These are phyloP conservation scores for Lichtheimia corymbifera DNA, from an alignment of 371 early-diverging fungal species.

Conservation along the genomic window DNA sequence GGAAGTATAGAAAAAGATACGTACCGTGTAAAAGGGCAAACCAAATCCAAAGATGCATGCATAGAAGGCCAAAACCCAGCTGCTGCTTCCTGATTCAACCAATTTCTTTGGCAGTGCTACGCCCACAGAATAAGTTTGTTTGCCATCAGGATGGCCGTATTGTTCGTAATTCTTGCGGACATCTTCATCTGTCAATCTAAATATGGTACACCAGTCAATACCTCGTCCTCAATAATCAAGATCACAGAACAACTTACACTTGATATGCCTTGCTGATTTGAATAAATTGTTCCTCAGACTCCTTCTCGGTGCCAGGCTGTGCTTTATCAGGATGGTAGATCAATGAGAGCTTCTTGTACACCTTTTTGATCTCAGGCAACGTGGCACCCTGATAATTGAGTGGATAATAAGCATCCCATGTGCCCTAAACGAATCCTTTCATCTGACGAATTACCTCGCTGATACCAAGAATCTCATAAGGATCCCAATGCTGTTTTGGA, in stretches of 20 bases:
- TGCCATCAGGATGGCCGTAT: conserved; percentile 96
- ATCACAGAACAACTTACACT: conserved; percentile 54
- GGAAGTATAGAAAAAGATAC: conserved; percentile 13
- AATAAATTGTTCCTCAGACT: conserved; percentile 66
- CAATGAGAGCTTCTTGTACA: conserved; percentile 74
- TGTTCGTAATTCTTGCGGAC: conserved; percentile 90
- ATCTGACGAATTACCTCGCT: conserved; percentile 52
- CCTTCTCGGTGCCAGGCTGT: conserved; percentile 58
- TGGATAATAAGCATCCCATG: conserved; percentile 15
- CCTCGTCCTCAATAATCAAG: background rate
- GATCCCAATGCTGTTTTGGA: conserved; percentile 83
- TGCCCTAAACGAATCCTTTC: background rate
- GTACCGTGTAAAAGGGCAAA: conserved; percentile 81
- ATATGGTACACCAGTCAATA: background rate
- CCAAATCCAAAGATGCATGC: conserved; percentile 85
- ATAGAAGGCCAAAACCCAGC: conserved; percentile 78
- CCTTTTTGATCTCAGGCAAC: conserved; percentile 67
- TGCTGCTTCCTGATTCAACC: conserved; percentile 83
- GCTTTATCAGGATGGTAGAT: conserved; percentile 89
- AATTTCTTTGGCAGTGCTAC: conserved; percentile 90
- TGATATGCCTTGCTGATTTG: conserved; percentile 89
- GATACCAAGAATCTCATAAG: conserved; percentile 88
- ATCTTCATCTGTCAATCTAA: conserved; percentile 88
- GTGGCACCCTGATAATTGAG: conserved; percentile 44
- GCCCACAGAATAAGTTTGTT: conserved; percentile 87